Conservation (phyloP, 768 basidiomycete species). For the Hericium coralloides region DNA sequence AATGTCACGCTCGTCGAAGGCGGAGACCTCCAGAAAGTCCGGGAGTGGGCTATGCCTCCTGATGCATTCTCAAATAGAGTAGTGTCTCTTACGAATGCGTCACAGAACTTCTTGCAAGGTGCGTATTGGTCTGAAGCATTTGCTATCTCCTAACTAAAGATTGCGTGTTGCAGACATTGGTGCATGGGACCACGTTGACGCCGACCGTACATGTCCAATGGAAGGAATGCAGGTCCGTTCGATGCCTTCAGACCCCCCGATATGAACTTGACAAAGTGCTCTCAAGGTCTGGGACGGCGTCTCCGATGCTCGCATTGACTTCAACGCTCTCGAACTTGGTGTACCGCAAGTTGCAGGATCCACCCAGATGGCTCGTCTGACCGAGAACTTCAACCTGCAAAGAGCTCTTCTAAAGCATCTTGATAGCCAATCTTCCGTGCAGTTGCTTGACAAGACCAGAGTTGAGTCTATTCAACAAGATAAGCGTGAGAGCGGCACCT, state of each 20-base stretch:
- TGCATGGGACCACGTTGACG: constrained; percentile 74
- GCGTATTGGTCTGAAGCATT: constrained; percentile 2
- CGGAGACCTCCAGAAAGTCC: constrained; percentile 59
- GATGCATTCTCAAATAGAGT: constrained; percentile 73
- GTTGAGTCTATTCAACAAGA: constrained; percentile 63
- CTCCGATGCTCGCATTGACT: constrained; percentile 70
- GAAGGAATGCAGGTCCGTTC: constrained; percentile 74
- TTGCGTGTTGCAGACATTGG: constrained; percentile 50
- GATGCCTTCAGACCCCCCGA: background rate
- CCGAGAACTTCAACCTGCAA: constrained; percentile 92
- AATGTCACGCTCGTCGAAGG: constrained; percentile 76
- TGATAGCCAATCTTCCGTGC: constrained; percentile 37
- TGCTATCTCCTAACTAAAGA: background rate
- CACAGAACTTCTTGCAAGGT: constrained; percentile 62
- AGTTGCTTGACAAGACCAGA: constrained; percentile 62
- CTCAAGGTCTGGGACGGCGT: constrained; percentile 86
- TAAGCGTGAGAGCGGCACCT: constrained; percentile 41
- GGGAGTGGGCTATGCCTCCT: constrained; percentile 51
- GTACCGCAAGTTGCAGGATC: constrained; percentile 16
- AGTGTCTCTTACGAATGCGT: constrained; percentile 75
- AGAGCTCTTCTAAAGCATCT: constrained; percentile 68
- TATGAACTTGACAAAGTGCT: constrained; percentile 3
- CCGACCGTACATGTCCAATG: constrained; percentile 56
- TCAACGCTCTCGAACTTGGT: constrained; percentile 45
- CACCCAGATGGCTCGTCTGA: constrained; percentile 69